Percentiles rank a stretch among this genome's conserved stretches.
These are phyloP conservation scores for Astrephomene gubernaculifera DNA, from an alignment of 139 green algal species.

Conservation along the genomic window DNA sequence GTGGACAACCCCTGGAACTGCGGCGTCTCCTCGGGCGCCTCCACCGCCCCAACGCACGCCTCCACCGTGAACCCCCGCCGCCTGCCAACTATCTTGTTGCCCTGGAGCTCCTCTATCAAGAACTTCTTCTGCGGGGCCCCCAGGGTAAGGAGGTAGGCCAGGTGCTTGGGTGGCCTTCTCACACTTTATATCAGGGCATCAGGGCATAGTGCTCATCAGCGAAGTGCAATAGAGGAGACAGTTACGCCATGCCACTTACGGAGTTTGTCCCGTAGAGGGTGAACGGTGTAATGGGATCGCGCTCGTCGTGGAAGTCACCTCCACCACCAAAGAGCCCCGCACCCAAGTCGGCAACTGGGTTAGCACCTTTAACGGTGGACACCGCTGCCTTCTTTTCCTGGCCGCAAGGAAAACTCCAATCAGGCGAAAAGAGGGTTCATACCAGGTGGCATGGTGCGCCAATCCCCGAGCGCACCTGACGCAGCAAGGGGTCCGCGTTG, in stretches of 20 bases:
- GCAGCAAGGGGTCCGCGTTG: background rate
- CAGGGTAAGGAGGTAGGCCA: no score
- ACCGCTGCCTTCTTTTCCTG: no score
- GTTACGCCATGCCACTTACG: no score
- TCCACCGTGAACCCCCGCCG: slow-evolving; percentile 61
- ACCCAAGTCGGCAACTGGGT: slow-evolving; percentile 34
- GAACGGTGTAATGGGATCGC: slow-evolving; percentile 60
- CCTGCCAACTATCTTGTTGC: slow-evolving; percentile 61
- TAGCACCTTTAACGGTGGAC: background rate
- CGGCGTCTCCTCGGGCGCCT: slow-evolving; percentile 53
- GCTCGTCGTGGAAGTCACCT: slow-evolving; percentile 11
- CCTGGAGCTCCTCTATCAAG: slow-evolving; percentile 63
- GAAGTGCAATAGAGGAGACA: no score
- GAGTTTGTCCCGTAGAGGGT: slow-evolving; percentile 61
- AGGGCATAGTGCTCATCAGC: no score
- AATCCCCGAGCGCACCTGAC: background rate
- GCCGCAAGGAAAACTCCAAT: no score
- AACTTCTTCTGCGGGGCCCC: slow-evolving; percentile 66
- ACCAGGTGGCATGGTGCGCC: no score
- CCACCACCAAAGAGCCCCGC: slow-evolving; percentile 47
- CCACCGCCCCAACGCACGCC: slow-evolving; percentile 51
- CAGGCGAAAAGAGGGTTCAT: no score
- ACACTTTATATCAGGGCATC: no score
- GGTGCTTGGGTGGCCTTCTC: no score
- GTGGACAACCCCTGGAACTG: slow-evolving; percentile 54